Base-by-base conservation (phyloP, 805 yeast genomes). In the Cyberlindnera mississippiensis region DNA sequence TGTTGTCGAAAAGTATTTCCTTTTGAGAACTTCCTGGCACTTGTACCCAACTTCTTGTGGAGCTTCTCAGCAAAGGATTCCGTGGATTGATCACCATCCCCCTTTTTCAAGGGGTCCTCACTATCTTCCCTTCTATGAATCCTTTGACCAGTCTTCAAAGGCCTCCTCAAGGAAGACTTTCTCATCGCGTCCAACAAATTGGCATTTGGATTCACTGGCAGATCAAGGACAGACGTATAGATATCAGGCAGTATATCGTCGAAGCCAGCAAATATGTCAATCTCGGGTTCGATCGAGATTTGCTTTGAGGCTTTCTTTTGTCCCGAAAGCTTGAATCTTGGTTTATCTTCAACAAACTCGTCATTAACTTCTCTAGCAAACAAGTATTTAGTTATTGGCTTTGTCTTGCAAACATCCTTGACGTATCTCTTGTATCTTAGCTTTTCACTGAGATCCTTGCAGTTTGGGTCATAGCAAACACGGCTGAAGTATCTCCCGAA, bases 381-480 rank as follows among this genome's bases (percentile, higher is more conserved):
- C 26, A 51, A 35, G 28, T 30, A 46, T 28, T 49, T 44, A 16
- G 40, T 43, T 1, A 39, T 35, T 5, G 60, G 59, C 38, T 46
- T 54, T 4, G 53, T 51, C 18, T 46, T 44, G 40, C 60, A 56
- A 4, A 56, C 41, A 12, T 54, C 57, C 32, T 44, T 52, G 13
- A 56, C 59, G 24, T 56, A 54, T 8, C 58, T 32, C 34, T 54
- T 54, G 32, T 54, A 56, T 28, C 60, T 46, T 19, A 56, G 39
- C 32, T 53, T 56, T 32, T 56, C 60, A 17, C 34, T 37, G 28
- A 54, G 37, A 12, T 31, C 37, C 6, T 35, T 38, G 40, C 60
- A 56, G 29, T 52, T 48, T 10, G 57, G 56, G 38, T 54, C 59
- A 35, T 56, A 56, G 30, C 60, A 56, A 11, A 51, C 54, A 17